These are phyloP conservation scores for Calonectria fujianensis DNA, from an alignment of 2,329 filamentous ascomycete species.

Conservation along the genomic window DNA sequence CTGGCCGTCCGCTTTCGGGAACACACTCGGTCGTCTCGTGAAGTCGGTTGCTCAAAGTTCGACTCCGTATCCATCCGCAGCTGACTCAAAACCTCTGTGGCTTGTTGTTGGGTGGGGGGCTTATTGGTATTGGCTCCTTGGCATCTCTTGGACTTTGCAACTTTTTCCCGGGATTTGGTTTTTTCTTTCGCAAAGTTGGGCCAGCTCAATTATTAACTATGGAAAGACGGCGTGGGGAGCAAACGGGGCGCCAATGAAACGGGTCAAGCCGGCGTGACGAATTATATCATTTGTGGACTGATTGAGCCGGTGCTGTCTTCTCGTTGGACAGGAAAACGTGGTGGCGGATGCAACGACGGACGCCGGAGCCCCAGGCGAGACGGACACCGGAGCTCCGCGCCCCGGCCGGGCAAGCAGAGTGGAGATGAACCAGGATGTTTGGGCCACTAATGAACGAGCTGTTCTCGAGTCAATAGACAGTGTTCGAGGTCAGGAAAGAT, in stretches of 20 bases:
- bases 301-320: slow-evolving; percentile 1
- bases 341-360: slow-evolving; percentile 10
- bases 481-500: neutral
- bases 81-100: neutral
- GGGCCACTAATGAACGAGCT: neutral
- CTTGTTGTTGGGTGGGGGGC: slow-evolving; percentile 15
- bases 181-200: neutral
- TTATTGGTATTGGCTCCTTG: neutral
- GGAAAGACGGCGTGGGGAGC: neutral
- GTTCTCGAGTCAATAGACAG: neutral
- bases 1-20: neutral
- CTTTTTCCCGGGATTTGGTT: neutral
- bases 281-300: neutral
- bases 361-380: neutral
- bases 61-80: neutral
- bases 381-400: slow-evolving; percentile 20
- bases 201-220: neutral
- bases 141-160: neutral
- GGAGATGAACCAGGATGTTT: neutral
- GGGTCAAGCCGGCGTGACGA: no score
- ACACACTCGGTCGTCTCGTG: neutral
- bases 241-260: neutral
- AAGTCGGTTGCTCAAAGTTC: neutral
- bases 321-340: neutral
- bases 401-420: neutral